Percentiles rank a stretch among this genome's conserved stretches.
Evolutionary conservation across 2,329 filamentous ascomycete genomes (phyloP).

Genomic region (Aspergillus carbonarius): DNA sequence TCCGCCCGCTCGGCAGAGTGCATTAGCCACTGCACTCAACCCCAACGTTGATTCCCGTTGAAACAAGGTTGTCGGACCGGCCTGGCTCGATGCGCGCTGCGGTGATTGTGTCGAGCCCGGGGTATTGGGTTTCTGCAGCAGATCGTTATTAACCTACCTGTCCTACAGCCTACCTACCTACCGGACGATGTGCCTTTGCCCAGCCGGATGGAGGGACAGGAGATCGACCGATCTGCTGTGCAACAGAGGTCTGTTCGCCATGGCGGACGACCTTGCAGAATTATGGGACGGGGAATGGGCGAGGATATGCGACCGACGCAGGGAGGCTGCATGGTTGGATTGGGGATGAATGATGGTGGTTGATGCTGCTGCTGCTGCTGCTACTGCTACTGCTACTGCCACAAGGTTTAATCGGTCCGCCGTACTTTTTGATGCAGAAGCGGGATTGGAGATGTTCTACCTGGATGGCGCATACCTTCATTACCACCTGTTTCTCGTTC

Average conservation of each 20-base stretch:
- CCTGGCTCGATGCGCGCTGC: not conserved
- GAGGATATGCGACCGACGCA: conserved; percentile 9
- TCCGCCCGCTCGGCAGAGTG: not conserved
- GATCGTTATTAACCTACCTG: conserved; percentile 1
- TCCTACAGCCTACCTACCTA: no score
- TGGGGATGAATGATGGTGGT: not conserved
- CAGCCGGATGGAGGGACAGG: no score
- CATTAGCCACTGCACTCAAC: not conserved
- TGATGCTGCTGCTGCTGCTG: not conserved
- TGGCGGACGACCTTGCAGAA: conserved; percentile 14
- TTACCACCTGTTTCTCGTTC: no score
- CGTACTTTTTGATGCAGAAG: not conserved
- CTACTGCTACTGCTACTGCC: not conserved
- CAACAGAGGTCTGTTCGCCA: conserved; percentile 16
- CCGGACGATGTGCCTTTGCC: no score
- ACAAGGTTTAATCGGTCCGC: not conserved
- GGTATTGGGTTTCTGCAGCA: not conserved
- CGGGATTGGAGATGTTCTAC: not conserved
- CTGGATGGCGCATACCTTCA: not conserved
- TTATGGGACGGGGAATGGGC: conserved; percentile 9
- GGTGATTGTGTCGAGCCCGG: not conserved
- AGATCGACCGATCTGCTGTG: conserved; percentile 15
- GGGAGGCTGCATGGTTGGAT: not conserved
- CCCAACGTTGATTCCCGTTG: not conserved
- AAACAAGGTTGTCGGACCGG: not conserved